Conservation (phyloP, 306 rosid species). For the apple (Malus domestica) region DNA sequence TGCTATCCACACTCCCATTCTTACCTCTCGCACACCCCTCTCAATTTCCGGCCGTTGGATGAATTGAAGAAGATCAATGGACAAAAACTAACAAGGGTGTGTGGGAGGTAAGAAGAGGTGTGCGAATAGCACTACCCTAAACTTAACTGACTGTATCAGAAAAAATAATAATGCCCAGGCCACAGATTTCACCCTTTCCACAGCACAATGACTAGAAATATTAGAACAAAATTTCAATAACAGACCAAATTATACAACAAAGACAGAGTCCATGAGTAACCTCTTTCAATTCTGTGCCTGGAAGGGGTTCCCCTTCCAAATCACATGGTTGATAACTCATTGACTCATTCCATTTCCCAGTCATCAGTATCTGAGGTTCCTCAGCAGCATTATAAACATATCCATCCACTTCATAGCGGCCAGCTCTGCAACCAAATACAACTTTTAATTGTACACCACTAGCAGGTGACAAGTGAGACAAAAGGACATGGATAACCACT, state of each 20-base stretch:
- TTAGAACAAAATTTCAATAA: background rate
- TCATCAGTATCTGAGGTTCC: conserved; percentile 85
- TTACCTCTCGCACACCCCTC: too few species aligned
- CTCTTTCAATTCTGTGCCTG: conserved; percentile 78
- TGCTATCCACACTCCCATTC: too few species aligned
- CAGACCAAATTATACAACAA: background rate
- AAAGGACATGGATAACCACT: background rate
- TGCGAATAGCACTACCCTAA: too few species aligned
- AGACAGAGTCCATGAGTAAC: conserved; percentile 24
- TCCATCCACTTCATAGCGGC: conserved; percentile 96
- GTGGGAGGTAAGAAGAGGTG: too few species aligned
- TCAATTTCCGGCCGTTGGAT: too few species aligned
- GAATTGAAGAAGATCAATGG: too few species aligned
- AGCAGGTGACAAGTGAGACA: background rate
- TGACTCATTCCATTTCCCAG: conserved; percentile 92
- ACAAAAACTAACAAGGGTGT: too few species aligned
- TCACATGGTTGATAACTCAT: conserved; percentile 83
- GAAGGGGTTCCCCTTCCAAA: conserved; percentile 83
- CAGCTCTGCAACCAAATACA: conserved; percentile 46
- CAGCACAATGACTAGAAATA: background rate
- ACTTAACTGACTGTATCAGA: background rate
- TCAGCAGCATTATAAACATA: conserved; percentile 79
- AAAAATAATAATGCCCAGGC: background rate
- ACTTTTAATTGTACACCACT: background rate
- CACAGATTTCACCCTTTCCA: background rate